These are phyloP conservation scores for Daldinia vernicosa DNA, from an alignment of 495 filamentous ascomycete species.

Conservation along the genomic window DNA sequence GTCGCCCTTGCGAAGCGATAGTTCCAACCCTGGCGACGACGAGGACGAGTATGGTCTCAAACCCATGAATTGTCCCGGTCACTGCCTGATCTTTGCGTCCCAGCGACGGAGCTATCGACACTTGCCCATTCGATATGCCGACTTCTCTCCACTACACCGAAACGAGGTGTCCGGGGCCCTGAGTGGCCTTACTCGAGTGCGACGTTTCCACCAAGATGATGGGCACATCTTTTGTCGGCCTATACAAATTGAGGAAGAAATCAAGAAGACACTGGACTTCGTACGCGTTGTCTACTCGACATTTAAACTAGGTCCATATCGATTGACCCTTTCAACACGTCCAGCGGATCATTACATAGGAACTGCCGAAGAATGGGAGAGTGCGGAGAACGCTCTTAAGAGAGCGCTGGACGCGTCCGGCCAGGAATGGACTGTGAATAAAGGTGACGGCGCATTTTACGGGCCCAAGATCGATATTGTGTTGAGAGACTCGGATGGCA, in stretches of 20 bases:
- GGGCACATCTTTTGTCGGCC: conserved; percentile 94
- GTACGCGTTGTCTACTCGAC: conserved; percentile 79
- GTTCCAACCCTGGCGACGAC: conserved; percentile 54
- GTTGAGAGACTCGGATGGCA: conserved; percentile 81
- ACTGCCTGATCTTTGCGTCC: conserved; percentile 85
- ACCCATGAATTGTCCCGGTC: conserved; percentile 97
- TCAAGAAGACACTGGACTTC: conserved; percentile 79
- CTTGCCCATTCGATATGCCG: conserved; percentile 88
- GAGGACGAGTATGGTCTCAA: conserved; percentile 89
- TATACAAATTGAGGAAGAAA: conserved; percentile 82
- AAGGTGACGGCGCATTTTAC: conserved; percentile 92
- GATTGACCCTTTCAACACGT: conserved; percentile 81
- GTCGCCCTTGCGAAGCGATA: conserved; percentile 52
- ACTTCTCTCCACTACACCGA: conserved; percentile 90
- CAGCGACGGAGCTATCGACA: conserved; percentile 79
- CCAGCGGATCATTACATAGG: conserved; percentile 82
- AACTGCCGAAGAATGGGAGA: conserved; percentile 79
- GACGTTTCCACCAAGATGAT: conserved; percentile 96
- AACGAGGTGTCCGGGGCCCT: conserved; percentile 89
- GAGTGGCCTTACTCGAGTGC: conserved; percentile 85
- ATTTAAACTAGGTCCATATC: conserved; percentile 76
- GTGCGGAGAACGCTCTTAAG: conserved; percentile 77
- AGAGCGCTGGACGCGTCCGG: conserved; percentile 72
- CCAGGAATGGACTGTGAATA: conserved; percentile 73
- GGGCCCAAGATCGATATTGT: conserved; percentile 96